Percentiles rank a stretch among this genome's conserved stretches.
phyloP scores from a whole-genome alignment of 2,329 filamentous ascomycete genomes.

The Aureobasidium sp. region DNA sequence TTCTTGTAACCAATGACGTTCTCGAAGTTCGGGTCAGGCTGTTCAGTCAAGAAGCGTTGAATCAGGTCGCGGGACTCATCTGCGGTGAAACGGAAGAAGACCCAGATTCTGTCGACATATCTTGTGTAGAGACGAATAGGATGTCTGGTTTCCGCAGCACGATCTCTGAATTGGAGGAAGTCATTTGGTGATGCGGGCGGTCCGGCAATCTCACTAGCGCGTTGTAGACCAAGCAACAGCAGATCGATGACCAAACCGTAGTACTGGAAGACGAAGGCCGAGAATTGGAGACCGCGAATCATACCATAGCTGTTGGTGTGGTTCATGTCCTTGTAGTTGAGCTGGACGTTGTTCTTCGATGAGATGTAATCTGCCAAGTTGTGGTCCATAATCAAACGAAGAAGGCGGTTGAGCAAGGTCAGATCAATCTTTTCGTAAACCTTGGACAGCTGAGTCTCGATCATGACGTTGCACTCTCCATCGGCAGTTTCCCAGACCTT shows the following conservation, averaged over 20 bases:
- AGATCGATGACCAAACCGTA: slow-evolving; percentile 94
- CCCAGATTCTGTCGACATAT: slow-evolving; percentile 98
- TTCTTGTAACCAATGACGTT: slow-evolving; percentile 99
- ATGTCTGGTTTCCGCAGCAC: slow-evolving; percentile 84
- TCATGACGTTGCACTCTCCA: slow-evolving; percentile 96
- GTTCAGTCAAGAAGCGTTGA: slow-evolving; percentile 94
- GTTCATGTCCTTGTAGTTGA: slow-evolving; percentile 99
- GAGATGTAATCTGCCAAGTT: slow-evolving; percentile 99
- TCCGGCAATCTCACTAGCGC: slow-evolving; percentile 95
- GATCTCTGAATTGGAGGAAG: slow-evolving; percentile 93
- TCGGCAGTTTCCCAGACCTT: slow-evolving; percentile 91
- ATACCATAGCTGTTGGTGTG: slow-evolving; percentile 98
- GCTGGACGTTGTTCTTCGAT: slow-evolving; percentile 97
- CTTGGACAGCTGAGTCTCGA: slow-evolving; percentile 97
- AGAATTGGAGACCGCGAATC: slow-evolving; percentile 96
- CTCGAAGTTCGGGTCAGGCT: slow-evolving; percentile 97
- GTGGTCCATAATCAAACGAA: slow-evolving; percentile 97
- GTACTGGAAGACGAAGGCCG: slow-evolving; percentile 97
- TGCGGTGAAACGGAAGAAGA: slow-evolving; percentile 87
- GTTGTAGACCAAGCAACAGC: slow-evolving; percentile 81
- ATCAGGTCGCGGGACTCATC: slow-evolving; percentile 95
- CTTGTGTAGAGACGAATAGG: slow-evolving; percentile 96
- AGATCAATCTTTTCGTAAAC: slow-evolving; percentile 99
- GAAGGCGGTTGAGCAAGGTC: slow-evolving; percentile 84
- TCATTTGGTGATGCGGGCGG: slow-evolving; percentile 92